Conservation (phyloP, 225 moss, liverwort and hornwort genomes). For the Pleurozium schreberi region DNA sequence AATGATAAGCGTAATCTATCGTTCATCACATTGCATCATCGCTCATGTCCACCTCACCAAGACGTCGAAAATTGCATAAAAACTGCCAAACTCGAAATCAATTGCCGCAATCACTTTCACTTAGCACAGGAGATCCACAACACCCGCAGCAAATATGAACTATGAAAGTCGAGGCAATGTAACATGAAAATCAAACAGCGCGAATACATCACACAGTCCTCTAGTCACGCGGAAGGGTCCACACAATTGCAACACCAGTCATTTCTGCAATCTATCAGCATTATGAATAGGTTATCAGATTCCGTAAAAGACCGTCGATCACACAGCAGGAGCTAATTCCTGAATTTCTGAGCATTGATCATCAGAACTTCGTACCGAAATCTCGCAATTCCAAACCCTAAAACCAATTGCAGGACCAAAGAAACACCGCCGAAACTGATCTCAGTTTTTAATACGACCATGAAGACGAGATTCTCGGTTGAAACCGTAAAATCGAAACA, state of each 20-base stretch:
- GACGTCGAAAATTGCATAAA: not conserved
- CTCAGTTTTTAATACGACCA: not conserved
- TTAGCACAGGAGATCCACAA: not conserved
- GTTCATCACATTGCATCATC: not conserved
- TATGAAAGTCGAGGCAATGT: not conserved
- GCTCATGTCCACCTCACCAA: not conserved
- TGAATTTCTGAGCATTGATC: not conserved
- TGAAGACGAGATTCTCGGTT: not conserved
- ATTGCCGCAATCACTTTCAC: not conserved
- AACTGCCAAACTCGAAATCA: not conserved
- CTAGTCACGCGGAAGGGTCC: not conserved
- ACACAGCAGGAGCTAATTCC: not conserved
- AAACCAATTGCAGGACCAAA: not conserved
- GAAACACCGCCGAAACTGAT: not conserved
- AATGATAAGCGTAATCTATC: not conserved
- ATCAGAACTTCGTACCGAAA: not conserved
- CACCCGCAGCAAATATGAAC: not conserved
- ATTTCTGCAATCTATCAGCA: not conserved
- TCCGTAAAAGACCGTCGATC: not conserved
- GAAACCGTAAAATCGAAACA: not conserved
- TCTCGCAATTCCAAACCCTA: not conserved
- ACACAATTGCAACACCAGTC: not conserved
- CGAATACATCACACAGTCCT: not conserved
- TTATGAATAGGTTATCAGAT: not conserved
- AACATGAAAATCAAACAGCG: not conserved